A percentile compares a stretch with the other conserved stretches of the same genome.
Conservation (phyloP, 345 rosid species). For the Brassica incana region DNA sequence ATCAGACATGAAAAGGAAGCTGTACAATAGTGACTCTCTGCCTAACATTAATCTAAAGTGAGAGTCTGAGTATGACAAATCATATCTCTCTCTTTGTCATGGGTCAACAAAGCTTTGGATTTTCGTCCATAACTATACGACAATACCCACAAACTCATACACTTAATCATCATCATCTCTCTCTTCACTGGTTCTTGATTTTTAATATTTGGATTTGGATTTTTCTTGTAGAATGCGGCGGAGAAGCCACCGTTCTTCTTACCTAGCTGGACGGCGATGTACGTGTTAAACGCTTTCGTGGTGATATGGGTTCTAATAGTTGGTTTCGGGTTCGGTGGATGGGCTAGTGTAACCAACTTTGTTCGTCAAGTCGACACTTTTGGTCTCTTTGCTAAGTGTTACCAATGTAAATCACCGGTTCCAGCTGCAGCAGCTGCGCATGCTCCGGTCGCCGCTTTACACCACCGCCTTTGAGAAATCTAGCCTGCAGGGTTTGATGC, state of each 20-base stretch:
- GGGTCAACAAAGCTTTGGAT: slow-evolving; percentile 33
- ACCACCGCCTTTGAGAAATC: slow-evolving; percentile 45
- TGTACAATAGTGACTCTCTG: slow-evolving; percentile 37
- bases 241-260: slow-evolving; percentile 88
- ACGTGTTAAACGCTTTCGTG: slow-evolving; percentile 62
- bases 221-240: slow-evolving; percentile 74
- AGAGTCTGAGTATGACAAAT: slow-evolving; percentile 39
- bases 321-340: slow-evolving; percentile 98
- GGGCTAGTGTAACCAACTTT: slow-evolving; percentile 97
- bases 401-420: slow-evolving; percentile 82
- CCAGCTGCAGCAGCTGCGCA: slow-evolving; percentile 44
- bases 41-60: slow-evolving; percentile 40
- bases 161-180: slow-evolving; percentile 1
- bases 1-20: slow-evolving; percentile 7
- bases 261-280: slow-evolving; percentile 95
- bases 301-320: slow-evolving; percentile 82
- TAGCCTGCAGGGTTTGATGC: slow-evolving; percentile 8
- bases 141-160: slow-evolving; percentile 16
- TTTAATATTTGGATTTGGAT: not conserved
- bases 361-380: slow-evolving; percentile 80
- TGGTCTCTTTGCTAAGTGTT: slow-evolving; percentile 96
- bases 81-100: slow-evolving; percentile 20
- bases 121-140: slow-evolving; percentile 38
- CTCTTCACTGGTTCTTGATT: slow-evolving; percentile 14
- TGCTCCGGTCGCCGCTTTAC: slow-evolving; percentile 37